These are phyloP conservation scores for Paramecium octaurelia DNA, from an alignment of 73 alveolate species.

Conservation along the genomic window DNA sequence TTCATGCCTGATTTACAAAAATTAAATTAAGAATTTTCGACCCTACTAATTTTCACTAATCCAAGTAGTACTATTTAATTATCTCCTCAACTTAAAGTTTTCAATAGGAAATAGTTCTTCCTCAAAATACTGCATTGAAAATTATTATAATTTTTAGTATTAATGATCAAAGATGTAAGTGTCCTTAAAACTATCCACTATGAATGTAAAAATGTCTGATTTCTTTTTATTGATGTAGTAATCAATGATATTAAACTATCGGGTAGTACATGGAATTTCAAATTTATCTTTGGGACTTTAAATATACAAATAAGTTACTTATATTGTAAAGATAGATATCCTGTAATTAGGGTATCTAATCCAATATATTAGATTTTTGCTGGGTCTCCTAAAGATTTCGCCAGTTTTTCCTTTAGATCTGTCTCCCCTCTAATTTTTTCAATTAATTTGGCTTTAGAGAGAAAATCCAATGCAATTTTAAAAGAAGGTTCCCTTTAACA, in stretches of 20 bases:
- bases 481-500: not conserved
- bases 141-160: not conserved
- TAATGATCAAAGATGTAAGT: not conserved
- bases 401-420: not conserved
- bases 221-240: not conserved
- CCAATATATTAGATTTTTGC: not conserved
- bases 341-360: not conserved
- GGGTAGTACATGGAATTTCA: not conserved
- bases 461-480: not conserved
- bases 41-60: not conserved
- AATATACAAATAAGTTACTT: not conserved
- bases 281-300: not conserved
- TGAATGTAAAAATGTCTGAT: not conserved
- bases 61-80: not conserved
- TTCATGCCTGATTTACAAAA: not conserved
- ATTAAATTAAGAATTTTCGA: not conserved
- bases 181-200: not conserved
- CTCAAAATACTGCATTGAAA: not conserved
- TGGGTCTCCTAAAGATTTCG: not conserved
- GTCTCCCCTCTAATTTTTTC: not conserved
- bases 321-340: not conserved
- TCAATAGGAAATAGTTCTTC: not conserved
- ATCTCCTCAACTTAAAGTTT: not conserved
- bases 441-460: not conserved
- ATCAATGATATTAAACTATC: not conserved